These are phyloP conservation scores for Colletotrichum lini DNA, from an alignment of 2,329 filamentous ascomycete species.

Conservation along the genomic window DNA sequence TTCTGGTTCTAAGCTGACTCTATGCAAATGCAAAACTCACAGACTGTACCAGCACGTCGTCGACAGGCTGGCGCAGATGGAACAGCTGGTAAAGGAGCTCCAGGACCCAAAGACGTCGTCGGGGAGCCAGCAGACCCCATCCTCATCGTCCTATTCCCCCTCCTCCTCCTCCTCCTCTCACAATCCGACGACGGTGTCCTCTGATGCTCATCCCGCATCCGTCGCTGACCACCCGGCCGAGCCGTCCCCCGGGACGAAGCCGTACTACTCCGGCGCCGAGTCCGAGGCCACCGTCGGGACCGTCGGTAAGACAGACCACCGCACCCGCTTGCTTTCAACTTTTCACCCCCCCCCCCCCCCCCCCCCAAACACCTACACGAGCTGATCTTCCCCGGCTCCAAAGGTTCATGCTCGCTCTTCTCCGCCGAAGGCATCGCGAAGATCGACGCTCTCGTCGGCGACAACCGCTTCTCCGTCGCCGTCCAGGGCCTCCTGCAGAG, in stretches of 20 bases:
- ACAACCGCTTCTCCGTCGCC: constrained; percentile 14
- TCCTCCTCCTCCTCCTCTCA: neutral
- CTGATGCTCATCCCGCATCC: neutral
- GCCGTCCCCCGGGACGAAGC: neutral
- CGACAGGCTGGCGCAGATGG: constrained; percentile 21
- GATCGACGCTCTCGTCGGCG: constrained; percentile 19
- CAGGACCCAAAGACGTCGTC: neutral
- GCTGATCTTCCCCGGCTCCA: too few relatives aligned
- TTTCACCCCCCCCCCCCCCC: too few relatives aligned
- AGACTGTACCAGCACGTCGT: constrained; percentile 23
- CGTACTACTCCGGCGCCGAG: constrained; percentile 19
- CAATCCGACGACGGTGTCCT: neutral
- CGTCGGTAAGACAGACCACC: constrained; percentile 34
- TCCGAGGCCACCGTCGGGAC: constrained; percentile 19
- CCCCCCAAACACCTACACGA: too few relatives aligned
- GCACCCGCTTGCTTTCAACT: too few relatives aligned
- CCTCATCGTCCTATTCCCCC: neutral
- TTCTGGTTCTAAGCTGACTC: neutral
- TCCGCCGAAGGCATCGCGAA: constrained; percentile 22
- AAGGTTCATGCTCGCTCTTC: constrained; percentile 45
- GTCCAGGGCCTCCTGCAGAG: constrained; percentile 4
- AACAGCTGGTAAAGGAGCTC: constrained; percentile 14
- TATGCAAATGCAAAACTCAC: neutral
- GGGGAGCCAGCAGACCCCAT: neutral
- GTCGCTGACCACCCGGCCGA: neutral